Evolutionary conservation across 1,139 yeast genomes (phyloP).

Genomic region (Sugiyamaella pinicola): DNA sequence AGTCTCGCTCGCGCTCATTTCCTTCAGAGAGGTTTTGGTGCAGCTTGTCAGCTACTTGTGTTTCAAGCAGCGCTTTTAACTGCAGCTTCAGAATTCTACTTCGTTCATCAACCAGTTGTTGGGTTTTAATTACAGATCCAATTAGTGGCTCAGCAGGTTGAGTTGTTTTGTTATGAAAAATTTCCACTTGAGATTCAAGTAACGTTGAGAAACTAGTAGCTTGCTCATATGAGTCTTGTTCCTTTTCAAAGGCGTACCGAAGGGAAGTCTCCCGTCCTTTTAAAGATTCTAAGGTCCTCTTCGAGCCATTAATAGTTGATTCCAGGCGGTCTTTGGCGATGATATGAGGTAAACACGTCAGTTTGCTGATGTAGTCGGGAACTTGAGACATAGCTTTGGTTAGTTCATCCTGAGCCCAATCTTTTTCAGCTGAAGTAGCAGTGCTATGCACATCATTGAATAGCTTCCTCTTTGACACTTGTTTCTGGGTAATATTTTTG

Average conservation of each 20-base stretch:
- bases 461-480: neutral
- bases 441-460: neutral
- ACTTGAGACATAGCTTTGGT: conserved; percentile 1
- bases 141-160: conserved; percentile 21
- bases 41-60: conserved; percentile 21
- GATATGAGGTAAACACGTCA: conserved; percentile 26
- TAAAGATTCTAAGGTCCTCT: conserved; percentile 19
- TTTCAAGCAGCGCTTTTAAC: conserved; percentile 25
- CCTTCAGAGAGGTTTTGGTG: conserved; percentile 7
- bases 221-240: conserved; percentile 24
- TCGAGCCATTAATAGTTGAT: conserved; percentile 19
- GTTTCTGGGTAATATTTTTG: conserved; percentile 4
- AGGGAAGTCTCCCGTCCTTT: conserved; percentile 19
- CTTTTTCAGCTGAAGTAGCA: neutral
- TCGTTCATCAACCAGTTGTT: conserved; percentile 7
- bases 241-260: conserved; percentile 15
- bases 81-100: conserved; percentile 18
- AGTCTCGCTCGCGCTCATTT: conserved; percentile 1
- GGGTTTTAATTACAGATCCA: conserved; percentile 13
- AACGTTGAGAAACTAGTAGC: conserved; percentile 20
- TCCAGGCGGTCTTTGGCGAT: conserved; percentile 26
- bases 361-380: conserved; percentile 4
- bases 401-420: neutral
- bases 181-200: conserved; percentile 18
- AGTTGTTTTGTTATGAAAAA: conserved; percentile 10